A percentile compares a stretch with the other conserved stretches of the same genome.
Evolutionary conservation across 371 early-diverging fungal genomes (phyloP).

Genomic region (Fennellomyces sp.): DNA sequence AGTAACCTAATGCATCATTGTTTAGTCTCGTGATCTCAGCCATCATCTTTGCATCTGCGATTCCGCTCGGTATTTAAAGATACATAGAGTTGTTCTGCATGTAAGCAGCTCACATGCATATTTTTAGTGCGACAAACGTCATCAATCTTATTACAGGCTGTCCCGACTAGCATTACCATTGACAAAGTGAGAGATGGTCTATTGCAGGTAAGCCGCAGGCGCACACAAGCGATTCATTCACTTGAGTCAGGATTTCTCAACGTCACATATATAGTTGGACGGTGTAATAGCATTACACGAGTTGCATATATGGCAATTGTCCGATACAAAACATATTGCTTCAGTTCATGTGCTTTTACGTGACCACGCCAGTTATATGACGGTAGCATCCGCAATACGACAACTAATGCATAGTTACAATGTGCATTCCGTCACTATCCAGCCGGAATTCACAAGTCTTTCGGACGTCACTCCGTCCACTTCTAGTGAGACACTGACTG

Average conservation of each 20-base stretch:
- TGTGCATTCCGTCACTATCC: conserved; percentile 88
- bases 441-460: conserved; percentile 74
- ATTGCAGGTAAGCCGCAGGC: conserved; percentile 24
- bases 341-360: conserved; percentile 80
- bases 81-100: not conserved
- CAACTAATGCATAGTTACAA: conserved; percentile 75
- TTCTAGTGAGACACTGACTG: not conserved
- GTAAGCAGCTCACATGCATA: not conserved
- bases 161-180: conserved; percentile 71
- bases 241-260: conserved; percentile 3
- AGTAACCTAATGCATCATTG: no score
- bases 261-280: conserved; percentile 37
- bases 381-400: conserved; percentile 71
- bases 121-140: conserved; percentile 78
- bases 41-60: conserved; percentile 40
- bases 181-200: conserved; percentile 68
- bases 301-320: conserved; percentile 93
- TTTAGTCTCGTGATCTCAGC: conserved; percentile 35
- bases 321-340: conserved; percentile 83
- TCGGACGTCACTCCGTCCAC: not conserved
- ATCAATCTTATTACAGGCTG: conserved; percentile 86
- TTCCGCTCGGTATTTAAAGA: conserved; percentile 34
- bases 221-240: not conserved
- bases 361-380: conserved; percentile 62
- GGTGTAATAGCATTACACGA: conserved; percentile 85